These are phyloP conservation scores for Syzygium syzygioides DNA, from an alignment of 441 rosid species.

Conservation along the genomic window DNA sequence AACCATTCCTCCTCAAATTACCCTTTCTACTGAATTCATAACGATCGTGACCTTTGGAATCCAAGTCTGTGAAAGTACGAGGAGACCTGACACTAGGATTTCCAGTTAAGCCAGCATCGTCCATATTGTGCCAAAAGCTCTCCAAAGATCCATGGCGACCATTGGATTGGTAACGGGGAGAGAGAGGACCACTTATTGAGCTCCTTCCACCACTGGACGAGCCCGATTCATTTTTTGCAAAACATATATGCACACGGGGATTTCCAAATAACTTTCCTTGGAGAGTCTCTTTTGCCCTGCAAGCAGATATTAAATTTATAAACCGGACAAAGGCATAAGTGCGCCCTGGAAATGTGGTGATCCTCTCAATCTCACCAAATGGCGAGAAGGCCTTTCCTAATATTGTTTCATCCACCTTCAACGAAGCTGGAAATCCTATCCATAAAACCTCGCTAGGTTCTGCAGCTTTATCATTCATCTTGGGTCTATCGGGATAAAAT, in stretches of 20 bases:
- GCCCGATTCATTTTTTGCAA: constrained; percentile 74
- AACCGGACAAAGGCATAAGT: constrained; percentile 96
- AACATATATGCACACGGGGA: constrained; percentile 95
- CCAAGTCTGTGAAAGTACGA: constrained; percentile 30
- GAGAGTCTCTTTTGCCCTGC: constrained; percentile 88
- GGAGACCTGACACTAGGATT: constrained; percentile 49
- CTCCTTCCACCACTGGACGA: constrained; percentile 55
- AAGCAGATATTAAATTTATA: constrained; percentile 55
- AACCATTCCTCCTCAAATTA: constrained; percentile 38
- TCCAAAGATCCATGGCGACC: constrained; percentile 51
- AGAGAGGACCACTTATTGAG: constrained; percentile 33
- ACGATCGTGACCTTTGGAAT: constrained; percentile 43
- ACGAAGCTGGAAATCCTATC: constrained; percentile 84
- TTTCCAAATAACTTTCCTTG: constrained; percentile 92
- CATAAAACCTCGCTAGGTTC: constrained; percentile 94
- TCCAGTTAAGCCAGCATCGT: constrained; percentile 29
- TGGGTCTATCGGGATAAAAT: constrained; percentile 48
- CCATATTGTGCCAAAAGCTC: constrained; percentile 46
- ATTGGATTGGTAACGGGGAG: constrained; percentile 50
- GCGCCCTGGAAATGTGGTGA: constrained; percentile 88
- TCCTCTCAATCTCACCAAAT: constrained; percentile 84
- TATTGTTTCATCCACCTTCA: constrained; percentile 76
- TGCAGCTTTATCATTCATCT: constrained; percentile 46
- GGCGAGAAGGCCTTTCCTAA: constrained; percentile 79
- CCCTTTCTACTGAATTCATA: constrained; percentile 50